Base-by-base conservation (phyloP, 2,329 filamentous ascomycete genomes). In the Aureobasidium sp. region DNA sequence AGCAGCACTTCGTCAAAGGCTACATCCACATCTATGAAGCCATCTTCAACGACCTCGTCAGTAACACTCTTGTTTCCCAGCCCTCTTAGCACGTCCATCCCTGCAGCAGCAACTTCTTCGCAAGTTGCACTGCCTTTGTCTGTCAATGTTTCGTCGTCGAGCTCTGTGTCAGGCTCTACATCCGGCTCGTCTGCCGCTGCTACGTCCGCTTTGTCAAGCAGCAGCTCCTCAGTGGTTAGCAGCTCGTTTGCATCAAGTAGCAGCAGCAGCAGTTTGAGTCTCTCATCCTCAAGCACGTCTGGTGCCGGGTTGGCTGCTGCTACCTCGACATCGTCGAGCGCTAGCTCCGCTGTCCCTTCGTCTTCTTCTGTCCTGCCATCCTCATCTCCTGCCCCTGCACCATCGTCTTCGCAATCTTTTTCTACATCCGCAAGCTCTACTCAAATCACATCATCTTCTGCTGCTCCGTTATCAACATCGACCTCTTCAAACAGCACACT, bases 31-130 rank as follows among this genome's bases (percentile, higher is more conserved):
- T 33, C 45, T 33, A 11, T 40, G 15, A 60, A 60, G 56, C 33
- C 56, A 29, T 39, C 44, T 14, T 60, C 56, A 22, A 60, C 56
- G 5, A 49, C 17, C 44, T 44, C 45, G 56, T 60, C 35, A 60
- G 56, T 60, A 60, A 15, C 24, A 17, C 37, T 49, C 19, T 40
- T 19, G 39, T 58, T 42, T 48, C 48, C 52, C 31, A 56, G 52
- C 39, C 9, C 27, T 40, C 22, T 53, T 29, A 53, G 50, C 50
- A 53, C 22, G 29, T 53, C 52, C 52, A 45, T 45, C n/a, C 27
- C 52, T 44, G 39, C 37, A 27, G 52, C 14, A 58, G 7, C 42
- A 33, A 22, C 37, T 24, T 44, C 52, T 24, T 44, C 52, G 3
- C 52, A 56, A n/a, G 17, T 44, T 37, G 52, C 52, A 44, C 39